Conservation (phyloP, 164 flowering plant genomes). For the Platanus orientalis region DNA sequence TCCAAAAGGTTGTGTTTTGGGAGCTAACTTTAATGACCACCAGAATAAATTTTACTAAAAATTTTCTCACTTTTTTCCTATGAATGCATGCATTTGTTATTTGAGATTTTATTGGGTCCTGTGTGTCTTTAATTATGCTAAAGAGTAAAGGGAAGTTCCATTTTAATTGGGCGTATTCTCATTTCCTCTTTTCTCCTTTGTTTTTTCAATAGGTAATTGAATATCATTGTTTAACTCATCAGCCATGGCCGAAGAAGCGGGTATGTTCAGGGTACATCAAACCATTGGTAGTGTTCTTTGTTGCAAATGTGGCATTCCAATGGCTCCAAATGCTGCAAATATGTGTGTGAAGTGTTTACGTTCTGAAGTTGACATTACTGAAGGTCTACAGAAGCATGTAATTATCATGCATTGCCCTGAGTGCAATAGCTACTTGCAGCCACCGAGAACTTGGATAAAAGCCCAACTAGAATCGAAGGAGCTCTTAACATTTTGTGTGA, state of each 20-base stretch:
- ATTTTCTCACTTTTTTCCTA: no score
- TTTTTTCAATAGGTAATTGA: no score
- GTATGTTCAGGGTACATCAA: slow-evolving; percentile 50
- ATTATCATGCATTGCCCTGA: slow-evolving; percentile 48
- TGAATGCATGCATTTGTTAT: no score
- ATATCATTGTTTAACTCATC: neutral
- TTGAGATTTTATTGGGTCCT: no score
- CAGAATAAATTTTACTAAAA: no score
- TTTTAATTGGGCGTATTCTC: no score
- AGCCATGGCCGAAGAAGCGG: slow-evolving; percentile 43
- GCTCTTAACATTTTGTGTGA: slow-evolving; percentile 54
- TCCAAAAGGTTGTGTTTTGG: no score
- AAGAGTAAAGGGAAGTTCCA: no score
- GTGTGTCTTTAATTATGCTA: no score
- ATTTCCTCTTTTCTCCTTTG: no score
- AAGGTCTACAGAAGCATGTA: slow-evolving; percentile 50
- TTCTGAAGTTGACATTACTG: slow-evolving; percentile 63
- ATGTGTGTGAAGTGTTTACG: slow-evolving; percentile 66
- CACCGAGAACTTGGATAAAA: slow-evolving; percentile 61
- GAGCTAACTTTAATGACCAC: no score
- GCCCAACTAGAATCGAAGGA: slow-evolving; percentile 55
- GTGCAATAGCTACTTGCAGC: slow-evolving; percentile 49
- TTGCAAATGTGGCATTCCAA: slow-evolving; percentile 58
- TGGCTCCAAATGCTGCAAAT: slow-evolving; percentile 66
- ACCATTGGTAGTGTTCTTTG: slow-evolving; percentile 58